Evolutionary conservation across 2,329 filamentous ascomycete species (phyloP), one percentile per base, ranked within the genome.

Genomic region (Colletotrichum endophyticum): DNA sequence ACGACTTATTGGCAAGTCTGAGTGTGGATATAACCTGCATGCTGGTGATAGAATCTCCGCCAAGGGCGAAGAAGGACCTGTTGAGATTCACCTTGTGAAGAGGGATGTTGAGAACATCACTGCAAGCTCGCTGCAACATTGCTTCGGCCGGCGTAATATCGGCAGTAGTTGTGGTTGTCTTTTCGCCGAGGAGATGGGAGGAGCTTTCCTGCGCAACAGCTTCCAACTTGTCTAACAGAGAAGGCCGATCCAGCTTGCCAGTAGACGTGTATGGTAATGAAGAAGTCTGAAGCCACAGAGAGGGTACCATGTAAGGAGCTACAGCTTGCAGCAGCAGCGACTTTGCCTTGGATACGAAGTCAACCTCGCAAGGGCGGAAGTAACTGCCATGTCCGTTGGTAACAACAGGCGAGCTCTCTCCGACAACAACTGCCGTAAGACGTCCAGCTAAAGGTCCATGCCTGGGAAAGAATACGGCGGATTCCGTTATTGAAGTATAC

Each of bases 401-500:
- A 5, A 34, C 11, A 53, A 2, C 44, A 12, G n/a, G 12, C 8
- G 15, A 11, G 9, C 11, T 25, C 6, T 6, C 4, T 11, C 3
- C 30, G 11, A 49, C 25, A 12, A 49, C 13, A 16, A 70, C 16
- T 28, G 57, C 34, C 9, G 25, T 69, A 4, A 61, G 22, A 16
- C 56, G 59, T 19, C 36, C 44, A 11, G 66, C n/a, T 16, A 63
- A 27, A 27, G 39, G 72, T 15, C 63, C 59, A 8, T 25, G 30
- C 16, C 15, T 28, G 12, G 56, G 64, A 12, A 69, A 30, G 25
- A 73, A 56, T 2, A 69, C 66, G 5, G 39, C 66, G 9, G 57
- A 70, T 11, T 89, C 83, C 70, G 67, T 13, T 6, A 39, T 89
- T 79, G 74, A 86, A 90, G 57, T 91, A 22, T 25, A 39, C 13